Base-by-base conservation (phyloP, 176 grass and related monocot species). In the Carex littledalei region DNA sequence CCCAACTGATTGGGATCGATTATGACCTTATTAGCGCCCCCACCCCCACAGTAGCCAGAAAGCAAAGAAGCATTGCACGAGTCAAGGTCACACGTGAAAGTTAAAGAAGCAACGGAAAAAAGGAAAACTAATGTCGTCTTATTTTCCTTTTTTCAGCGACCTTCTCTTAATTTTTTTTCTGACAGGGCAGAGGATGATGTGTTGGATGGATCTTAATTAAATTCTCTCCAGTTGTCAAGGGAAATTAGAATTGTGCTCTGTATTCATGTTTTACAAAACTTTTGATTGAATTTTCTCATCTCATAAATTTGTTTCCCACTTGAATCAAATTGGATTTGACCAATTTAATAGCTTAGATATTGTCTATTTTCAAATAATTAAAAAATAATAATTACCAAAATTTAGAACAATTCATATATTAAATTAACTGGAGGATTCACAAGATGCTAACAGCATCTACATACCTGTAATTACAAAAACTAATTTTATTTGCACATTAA, bases 41-140 rank as follows among this genome's bases (percentile, higher is more conserved):
- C 3, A 35, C 3, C 3, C 34, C 29, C 32, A 41, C 67, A 41
- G 37, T 1, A 45, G 16, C 17, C 2, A n/a, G 18, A 20, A 72
- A 47, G 17, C 17, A 55, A 6, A 55, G 22, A 55, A 77, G 22
- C 73, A 55, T 21, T 24, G n/a, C 34, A 76, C 47, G 24, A 17
- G 73, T 54, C 72, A 54, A 47, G 35, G 32, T 76, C 47, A 76
- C 47, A 76, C 72, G 72, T 26, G 47, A 76, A 76, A 76, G 45
- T 39, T 7, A 68, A 35, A 18, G 4, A 37, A 68, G 21, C 21
- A 53, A 45, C 21, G 12, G 26, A 21, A 75, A 75, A 52, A 52
- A 26, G n/a, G 3, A 75, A 75, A 24, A 47, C 11, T 74, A 26
- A 29, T n/a, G 39, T 54, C 47, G 11, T 74, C 8, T 74, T 49